Percentiles rank a stretch among this genome's conserved stretches.
Evolutionary conservation across 768 basidiomycete species (phyloP).

Genomic region (Vishniacozyma victoriae): DNA sequence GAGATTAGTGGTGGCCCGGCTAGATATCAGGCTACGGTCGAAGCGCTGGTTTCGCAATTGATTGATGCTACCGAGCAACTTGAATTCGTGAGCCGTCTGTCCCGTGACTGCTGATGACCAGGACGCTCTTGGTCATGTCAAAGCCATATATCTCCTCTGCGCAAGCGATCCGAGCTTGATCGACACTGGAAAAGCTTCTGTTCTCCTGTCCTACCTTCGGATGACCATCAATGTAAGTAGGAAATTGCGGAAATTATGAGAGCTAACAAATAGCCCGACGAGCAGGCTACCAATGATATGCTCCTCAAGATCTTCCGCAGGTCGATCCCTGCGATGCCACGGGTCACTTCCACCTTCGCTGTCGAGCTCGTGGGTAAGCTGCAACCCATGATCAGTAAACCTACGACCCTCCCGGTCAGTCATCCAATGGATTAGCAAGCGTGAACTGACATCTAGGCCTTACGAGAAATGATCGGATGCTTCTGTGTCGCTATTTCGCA

Average conservation of each 20-base stretch:
- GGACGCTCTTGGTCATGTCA: constrained; percentile 30
- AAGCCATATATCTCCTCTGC: constrained; percentile 29
- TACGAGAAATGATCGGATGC: constrained; percentile 89
- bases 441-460: constrained; percentile 53
- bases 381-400: constrained; percentile 87
- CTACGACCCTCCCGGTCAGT: constrained; percentile 55
- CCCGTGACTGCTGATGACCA: constrained; percentile 3
- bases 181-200: constrained; percentile 74
- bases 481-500: constrained; percentile 78
- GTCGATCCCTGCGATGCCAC: constrained; percentile 80
- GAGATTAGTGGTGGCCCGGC: constrained; percentile 1
- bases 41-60: constrained; percentile 75
- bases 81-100: constrained; percentile 55
- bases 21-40: constrained; percentile 61
- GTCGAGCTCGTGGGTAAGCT: constrained; percentile 72
- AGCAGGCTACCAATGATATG: constrained; percentile 75
- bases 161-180: constrained; percentile 60
- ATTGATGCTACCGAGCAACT: constrained; percentile 71
- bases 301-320: constrained; percentile 80
- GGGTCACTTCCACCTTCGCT: constrained; percentile 81
- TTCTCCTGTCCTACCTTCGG: constrained; percentile 74
- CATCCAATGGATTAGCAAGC: constrained; percentile 9
- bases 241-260: neutral
- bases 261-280: constrained; percentile 58
- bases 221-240: constrained; percentile 24